These are phyloP conservation scores for Boletellus ananiceps DNA, from an alignment of 768 basidiomycete genomes.

Conservation along the genomic window DNA sequence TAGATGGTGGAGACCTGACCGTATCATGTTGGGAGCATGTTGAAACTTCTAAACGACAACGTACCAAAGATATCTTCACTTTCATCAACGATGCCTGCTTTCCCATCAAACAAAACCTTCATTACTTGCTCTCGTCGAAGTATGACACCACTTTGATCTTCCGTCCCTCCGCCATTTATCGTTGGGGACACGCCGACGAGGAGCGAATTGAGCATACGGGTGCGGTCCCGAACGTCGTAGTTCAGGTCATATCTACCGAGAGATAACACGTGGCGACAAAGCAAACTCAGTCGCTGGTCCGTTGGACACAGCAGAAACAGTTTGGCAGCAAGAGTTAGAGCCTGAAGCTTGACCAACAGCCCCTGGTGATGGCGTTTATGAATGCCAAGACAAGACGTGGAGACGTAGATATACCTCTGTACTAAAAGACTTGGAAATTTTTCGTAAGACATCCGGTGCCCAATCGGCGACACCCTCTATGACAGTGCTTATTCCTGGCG, in stretches of 20 bases:
- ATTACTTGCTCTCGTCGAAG: conserved; percentile 78
- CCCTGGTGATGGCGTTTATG: conserved; percentile 36
- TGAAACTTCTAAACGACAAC: conserved; percentile 9
- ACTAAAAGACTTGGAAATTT: conserved; percentile 65
- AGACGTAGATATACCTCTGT: conserved; percentile 50
- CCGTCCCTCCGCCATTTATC: conserved; percentile 34
- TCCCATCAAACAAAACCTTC: conserved; percentile 76
- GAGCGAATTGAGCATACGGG: conserved; percentile 71
- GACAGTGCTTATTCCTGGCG: conserved; percentile 29
- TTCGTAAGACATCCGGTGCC: conserved; percentile 89
- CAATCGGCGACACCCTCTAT: conserved; percentile 64
- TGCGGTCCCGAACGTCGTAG: conserved; percentile 90
- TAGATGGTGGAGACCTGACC: conserved; percentile 35
- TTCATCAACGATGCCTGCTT: conserved; percentile 44
- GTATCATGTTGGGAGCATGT: conserved; percentile 3
- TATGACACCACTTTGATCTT: conserved; percentile 65
- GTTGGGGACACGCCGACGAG: conserved; percentile 50
- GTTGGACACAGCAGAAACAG: conserved; percentile 65
- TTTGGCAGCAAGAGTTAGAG: conserved; percentile 83
- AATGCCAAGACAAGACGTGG: neutral
- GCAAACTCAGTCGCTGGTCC: conserved; percentile 44
- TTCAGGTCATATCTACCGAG: conserved; percentile 85
- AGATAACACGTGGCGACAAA: conserved; percentile 70
- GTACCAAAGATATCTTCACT: conserved; percentile 32
- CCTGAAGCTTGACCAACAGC: conserved; percentile 72